These are phyloP conservation scores for Aspergillus clavatus DNA, from an alignment of 2,329 filamentous ascomycete species.

Conservation along the genomic window DNA sequence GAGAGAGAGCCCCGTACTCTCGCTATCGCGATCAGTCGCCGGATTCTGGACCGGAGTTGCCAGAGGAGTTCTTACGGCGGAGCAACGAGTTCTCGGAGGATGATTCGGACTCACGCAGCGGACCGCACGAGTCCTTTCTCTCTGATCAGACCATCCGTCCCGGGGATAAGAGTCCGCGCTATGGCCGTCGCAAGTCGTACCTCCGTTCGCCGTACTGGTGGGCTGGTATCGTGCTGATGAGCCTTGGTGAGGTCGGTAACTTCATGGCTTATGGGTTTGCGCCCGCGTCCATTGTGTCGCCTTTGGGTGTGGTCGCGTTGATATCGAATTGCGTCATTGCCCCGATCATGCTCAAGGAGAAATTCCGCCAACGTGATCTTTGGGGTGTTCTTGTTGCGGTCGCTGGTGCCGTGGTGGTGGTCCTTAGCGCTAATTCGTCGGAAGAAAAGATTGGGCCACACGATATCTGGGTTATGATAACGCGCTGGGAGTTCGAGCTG, in stretches of 20 bases:
- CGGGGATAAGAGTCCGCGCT: conserved; percentile 34
- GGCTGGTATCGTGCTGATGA: conserved; percentile 88
- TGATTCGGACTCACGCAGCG: conserved; percentile 45
- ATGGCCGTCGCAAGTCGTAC: conserved; percentile 62
- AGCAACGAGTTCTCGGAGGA: conserved; percentile 10
- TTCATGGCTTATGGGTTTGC: conserved; percentile 97
- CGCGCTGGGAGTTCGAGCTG: conserved; percentile 80
- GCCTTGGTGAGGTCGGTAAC: conserved; percentile 87
- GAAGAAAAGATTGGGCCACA: conserved; percentile 88
- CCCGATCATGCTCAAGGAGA: conserved; percentile 87
- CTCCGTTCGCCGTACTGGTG: conserved; percentile 94
- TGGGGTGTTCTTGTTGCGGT: conserved; percentile 85
- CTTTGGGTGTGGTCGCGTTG: conserved; percentile 90
- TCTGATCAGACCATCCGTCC: conserved; percentile 39
- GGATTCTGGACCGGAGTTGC: conserved; percentile 25
- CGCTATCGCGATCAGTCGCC: conserved; percentile 19
- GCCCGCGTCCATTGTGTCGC: conserved; percentile 93
- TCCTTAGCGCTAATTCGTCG: conserved; percentile 81
- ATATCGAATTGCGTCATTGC: conserved; percentile 97
- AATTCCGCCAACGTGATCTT: conserved; percentile 77
- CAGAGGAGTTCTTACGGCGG: conserved; percentile 27
- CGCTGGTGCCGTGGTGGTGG: conserved; percentile 82
- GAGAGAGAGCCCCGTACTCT: conserved; percentile 8
- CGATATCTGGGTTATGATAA: conserved; percentile 86
- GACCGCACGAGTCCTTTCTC: conserved; percentile 28